phyloP scores from a whole-genome alignment of 2,329 filamentous ascomycete species.

The Juglanconis juglandina region DNA sequence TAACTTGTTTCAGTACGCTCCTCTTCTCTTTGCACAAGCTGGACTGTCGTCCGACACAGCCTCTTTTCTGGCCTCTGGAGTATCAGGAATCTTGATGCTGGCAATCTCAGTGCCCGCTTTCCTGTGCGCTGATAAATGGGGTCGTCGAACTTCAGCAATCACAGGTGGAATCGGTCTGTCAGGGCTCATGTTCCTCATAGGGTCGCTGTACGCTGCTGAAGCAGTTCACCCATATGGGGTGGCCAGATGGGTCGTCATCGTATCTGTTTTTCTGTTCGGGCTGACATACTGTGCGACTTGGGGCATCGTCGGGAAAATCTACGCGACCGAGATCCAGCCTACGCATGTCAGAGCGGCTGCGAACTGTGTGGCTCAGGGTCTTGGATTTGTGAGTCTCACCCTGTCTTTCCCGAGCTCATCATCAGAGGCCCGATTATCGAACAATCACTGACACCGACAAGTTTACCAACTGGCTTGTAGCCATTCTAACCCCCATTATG shows the following conservation, averaged over 20 bases:
- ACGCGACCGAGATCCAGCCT: conserved; percentile 57
- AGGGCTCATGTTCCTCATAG: conserved; percentile 51
- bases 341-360: conserved; percentile 51
- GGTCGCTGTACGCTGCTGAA: conserved; percentile 46
- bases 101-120: conserved; percentile 54
- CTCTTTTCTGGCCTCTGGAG: conserved; percentile 58
- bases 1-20: conserved; percentile 47
- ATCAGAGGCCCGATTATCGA: not conserved
- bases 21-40: conserved; percentile 56
- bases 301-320: conserved; percentile 55
- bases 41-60: conserved; percentile 51
- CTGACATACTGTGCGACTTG: conserved; percentile 46
- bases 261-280: conserved; percentile 47
- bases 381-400: conserved; percentile 24
- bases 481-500: conserved; percentile 40
- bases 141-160: conserved; percentile 51
- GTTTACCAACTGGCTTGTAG: conserved; percentile 41
- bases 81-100: conserved; percentile 58
- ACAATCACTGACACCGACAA: conserved; percentile 4
- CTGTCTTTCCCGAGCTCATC: not conserved
- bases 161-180: conserved; percentile 49
- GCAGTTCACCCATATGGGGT: conserved; percentile 37
- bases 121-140: conserved; percentile 55
- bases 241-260: conserved; percentile 49
- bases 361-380: conserved; percentile 45